Percentiles rank a stretch among this genome's conserved stretches.
Conservation (phyloP, 768 basidiomycete genomes). For the Arthromyces matolae region DNA sequence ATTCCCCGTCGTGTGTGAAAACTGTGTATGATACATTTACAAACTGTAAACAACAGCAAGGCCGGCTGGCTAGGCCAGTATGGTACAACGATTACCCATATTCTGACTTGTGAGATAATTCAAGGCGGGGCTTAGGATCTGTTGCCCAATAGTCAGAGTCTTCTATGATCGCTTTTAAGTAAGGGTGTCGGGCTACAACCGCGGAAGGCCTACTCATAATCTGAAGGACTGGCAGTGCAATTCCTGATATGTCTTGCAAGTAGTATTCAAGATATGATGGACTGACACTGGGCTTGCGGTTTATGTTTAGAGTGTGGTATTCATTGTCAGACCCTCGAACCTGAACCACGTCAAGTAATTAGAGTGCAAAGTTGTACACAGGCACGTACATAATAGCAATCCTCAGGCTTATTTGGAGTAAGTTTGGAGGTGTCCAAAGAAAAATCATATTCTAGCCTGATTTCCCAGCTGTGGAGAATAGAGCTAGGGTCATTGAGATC, state of each 20-base stretch:
- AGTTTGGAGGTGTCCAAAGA: slow-evolving; percentile 1
- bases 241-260: neutral
- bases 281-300: neutral
- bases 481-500: neutral
- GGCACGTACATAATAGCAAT: too few species aligned
- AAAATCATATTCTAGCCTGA: neutral
- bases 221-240: neutral
- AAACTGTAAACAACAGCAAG: neutral
- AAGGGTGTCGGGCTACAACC: too few species aligned
- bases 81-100: too few species aligned
- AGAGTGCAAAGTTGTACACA: too few species aligned
- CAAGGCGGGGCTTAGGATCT: neutral
- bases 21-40: neutral
- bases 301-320: neutral
- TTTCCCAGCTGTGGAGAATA: neutral
- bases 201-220: neutral
- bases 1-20: too few species aligned
- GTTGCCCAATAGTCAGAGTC: neutral
- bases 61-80: neutral
- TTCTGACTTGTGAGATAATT: too few species aligned
- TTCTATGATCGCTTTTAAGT: too few species aligned
- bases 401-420: too few species aligned
- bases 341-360: too few species aligned
- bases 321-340: neutral
- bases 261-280: slow-evolving; percentile 2